phyloP scores from a whole-genome alignment of 2,329 filamentous ascomycete genomes.

The Ceratocystis eucalypticola region DNA sequence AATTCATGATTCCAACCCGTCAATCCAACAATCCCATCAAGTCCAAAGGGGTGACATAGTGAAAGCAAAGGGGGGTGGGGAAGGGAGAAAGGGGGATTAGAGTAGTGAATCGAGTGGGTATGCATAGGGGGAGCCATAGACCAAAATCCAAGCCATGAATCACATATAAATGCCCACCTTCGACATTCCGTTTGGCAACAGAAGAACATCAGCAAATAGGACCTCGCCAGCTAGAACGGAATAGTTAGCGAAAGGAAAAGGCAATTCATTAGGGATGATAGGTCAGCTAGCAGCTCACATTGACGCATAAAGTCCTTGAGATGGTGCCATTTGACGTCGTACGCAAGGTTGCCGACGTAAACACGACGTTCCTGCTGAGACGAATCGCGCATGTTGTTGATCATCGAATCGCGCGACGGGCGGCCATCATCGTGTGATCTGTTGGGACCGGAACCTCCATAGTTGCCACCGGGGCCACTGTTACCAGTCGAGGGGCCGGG shows the following conservation, averaged over 20 bases:
- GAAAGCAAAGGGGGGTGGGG: slow-evolving; percentile 51
- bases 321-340: slow-evolving; percentile 99
- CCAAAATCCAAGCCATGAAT: slow-evolving; percentile 27
- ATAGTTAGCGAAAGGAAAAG: neutral
- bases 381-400: slow-evolving; percentile 82
- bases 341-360: slow-evolving; percentile 97
- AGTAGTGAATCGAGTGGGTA: slow-evolving; percentile 33
- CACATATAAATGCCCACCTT: slow-evolving; percentile 96
- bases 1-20: slow-evolving; percentile 73
- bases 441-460: slow-evolving; percentile 46
- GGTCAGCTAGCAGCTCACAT: slow-evolving; percentile 48
- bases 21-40: slow-evolving; percentile 95
- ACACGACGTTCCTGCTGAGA: slow-evolving; percentile 98
- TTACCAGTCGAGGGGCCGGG: slow-evolving; percentile 56
- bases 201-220: slow-evolving; percentile 96
- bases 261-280: neutral
- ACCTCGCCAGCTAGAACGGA: slow-evolving; percentile 75
- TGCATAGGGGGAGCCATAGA: slow-evolving; percentile 32
- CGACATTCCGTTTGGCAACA: slow-evolving; percentile 99
- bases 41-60: slow-evolving; percentile 43
- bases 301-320: slow-evolving; percentile 99
- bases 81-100: slow-evolving; percentile 62
- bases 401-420: slow-evolving; percentile 83
- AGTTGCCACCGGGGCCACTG: slow-evolving; percentile 52
- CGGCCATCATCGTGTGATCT: slow-evolving; percentile 74